Base-by-base conservation (phyloP, 306 rosid species). In the Rosa persica region DNA sequence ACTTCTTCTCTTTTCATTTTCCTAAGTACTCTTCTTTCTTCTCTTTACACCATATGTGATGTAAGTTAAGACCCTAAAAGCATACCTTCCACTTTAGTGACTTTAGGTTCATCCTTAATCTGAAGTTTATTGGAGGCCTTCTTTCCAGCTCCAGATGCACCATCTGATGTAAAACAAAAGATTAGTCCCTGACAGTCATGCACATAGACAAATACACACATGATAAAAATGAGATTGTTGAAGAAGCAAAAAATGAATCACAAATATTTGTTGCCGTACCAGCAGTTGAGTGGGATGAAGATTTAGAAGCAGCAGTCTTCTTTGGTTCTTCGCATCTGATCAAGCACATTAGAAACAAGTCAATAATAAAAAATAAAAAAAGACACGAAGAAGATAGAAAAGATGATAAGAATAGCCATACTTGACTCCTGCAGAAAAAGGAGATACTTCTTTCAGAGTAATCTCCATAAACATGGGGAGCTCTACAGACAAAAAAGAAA, bases 41-140 rank as follows among this genome's bases (percentile, higher is more conserved):
- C 3, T 30, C 36, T 30, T n/a, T n/a, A n/a, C 49, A 78, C 62
- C 38, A 5, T 22, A 17, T 70, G 23, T 44, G 46, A 76, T 6
- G 20, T 20, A 22, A 34, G 67, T 75, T 30, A 78, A 72, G 51
- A 70, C 25, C 67, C 54, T 78, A 72, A 77, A 86, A 74, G 70
- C 87, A 85, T 73, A 89, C 98, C 98, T 86, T 88, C 94, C 58
- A 82, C 75, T 83, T 86, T 90, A 71, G 51, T 62, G 62, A 83
- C 79, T 83, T 88, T 90, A 75, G 73, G 76, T 72, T 81, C 89
- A 72, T 82, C 86, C 72, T 78, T 85, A 62, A 81, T 84, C 80
- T 81, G 91, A 66, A 77, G 67, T 60, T 78, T 67, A 40, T 78
- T 78, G 74, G 91, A 85, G 70, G 88, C 80, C 85, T 83, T 93